A percentile compares a stretch with the other conserved stretches of the same genome.
Conservation (phyloP, 192 early-diverging fungal genomes). For the Chytriomyces confervae region DNA sequence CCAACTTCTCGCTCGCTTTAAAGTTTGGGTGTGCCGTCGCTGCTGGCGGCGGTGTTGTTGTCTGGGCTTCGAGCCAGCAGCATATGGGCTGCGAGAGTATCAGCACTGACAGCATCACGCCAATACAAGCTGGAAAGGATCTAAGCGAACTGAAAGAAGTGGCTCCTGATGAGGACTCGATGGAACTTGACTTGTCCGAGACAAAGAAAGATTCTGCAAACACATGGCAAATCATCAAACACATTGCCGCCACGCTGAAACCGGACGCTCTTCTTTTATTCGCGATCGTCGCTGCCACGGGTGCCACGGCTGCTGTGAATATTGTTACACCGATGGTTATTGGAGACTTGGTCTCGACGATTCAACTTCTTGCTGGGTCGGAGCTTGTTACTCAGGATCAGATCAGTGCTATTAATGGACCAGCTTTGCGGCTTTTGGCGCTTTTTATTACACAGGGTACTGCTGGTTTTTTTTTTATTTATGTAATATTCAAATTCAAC, state of each 20-base stretch:
- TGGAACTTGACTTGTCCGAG: too few species aligned
- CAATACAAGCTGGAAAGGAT: too few species aligned
- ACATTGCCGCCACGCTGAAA: neutral
- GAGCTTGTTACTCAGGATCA: neutral
- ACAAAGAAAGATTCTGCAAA: too few species aligned
- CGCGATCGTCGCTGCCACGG: constrained; percentile 40
- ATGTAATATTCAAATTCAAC: neutral
- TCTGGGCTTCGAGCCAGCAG: too few species aligned
- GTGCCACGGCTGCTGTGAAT: constrained; percentile 41
- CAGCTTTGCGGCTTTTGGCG: constrained; percentile 31
- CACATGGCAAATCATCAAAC: neutral
- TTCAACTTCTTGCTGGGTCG: constrained; percentile 31
- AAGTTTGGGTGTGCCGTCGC: too few species aligned
- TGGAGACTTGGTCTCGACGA: constrained; percentile 43
- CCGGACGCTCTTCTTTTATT: constrained; percentile 6
- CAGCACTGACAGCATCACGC: too few species aligned
- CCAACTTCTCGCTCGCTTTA: too few species aligned
- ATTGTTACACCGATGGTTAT: constrained; percentile 45
- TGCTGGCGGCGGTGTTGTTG: too few species aligned
- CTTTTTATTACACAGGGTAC: constrained; percentile 33
- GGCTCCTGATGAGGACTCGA: too few species aligned
- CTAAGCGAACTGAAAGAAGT: too few species aligned
- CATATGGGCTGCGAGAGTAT: too few species aligned
- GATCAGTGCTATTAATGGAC: neutral
- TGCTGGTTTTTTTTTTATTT: neutral